These are phyloP conservation scores for Kodamaea laetipori DNA, from an alignment of 805 yeast genomes.

Conservation along the genomic window DNA sequence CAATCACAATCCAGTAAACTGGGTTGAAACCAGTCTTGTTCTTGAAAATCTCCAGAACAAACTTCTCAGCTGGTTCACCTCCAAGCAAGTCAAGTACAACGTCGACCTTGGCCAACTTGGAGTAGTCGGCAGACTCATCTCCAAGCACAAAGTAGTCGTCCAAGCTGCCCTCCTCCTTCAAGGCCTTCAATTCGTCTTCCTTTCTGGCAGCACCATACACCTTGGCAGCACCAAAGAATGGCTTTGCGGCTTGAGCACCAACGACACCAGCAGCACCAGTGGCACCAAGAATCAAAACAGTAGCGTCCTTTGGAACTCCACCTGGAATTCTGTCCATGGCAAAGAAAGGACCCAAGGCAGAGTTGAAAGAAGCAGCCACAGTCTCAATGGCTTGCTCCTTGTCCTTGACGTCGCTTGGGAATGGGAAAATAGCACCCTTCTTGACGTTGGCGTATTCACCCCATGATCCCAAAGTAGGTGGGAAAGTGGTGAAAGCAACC, in stretches of 20 bases:
- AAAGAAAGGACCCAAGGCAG: conserved; percentile 13
- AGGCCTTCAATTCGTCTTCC: conserved; percentile 3
- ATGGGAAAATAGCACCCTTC: conserved; percentile 8
- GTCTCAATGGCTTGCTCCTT: conserved; percentile 10
- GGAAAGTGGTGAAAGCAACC: conserved; percentile 13
- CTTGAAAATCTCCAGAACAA: neutral
- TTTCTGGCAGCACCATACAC: conserved; percentile 15
- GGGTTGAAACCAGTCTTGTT: conserved; percentile 8
- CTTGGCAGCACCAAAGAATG: conserved; percentile 11
- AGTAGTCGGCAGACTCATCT: conserved; percentile 2
- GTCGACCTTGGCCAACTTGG: conserved; percentile 11
- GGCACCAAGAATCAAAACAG: conserved; percentile 15
- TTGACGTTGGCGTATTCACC: conserved; percentile 13
- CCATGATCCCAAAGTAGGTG: conserved; percentile 11
- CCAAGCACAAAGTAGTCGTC: conserved; percentile 10
- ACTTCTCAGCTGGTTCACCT: conserved; percentile 12
- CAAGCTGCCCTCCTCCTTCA: conserved; percentile 7
- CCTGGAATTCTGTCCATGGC: conserved; percentile 14
- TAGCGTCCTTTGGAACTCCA: conserved; percentile 10
- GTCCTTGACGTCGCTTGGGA: conserved; percentile 10
- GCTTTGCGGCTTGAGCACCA: conserved; percentile 14
- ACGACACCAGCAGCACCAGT: conserved; percentile 15
- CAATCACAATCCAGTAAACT: conserved; percentile 15
- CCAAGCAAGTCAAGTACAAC: conserved; percentile 16
- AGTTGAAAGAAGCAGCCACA: conserved; percentile 16